Base-by-base conservation (phyloP, 2,329 filamentous ascomycete species). In the Paecilomyces dactylethromorphus region DNA sequence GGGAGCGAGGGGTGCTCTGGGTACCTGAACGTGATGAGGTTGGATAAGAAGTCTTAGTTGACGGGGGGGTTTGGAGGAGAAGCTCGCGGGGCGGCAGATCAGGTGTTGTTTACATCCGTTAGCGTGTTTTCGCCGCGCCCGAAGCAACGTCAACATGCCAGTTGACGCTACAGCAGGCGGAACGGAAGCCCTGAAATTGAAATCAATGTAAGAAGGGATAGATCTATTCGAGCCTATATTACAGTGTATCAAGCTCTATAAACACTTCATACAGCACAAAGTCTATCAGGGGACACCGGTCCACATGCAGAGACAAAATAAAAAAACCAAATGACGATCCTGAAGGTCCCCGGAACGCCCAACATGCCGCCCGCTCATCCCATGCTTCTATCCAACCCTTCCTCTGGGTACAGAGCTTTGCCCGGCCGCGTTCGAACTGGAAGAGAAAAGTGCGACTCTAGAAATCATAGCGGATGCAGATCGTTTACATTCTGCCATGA, bases 401-500 rank as follows among this genome's bases (percentile, higher is more conserved):
- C 12, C 50, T 52, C 50, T 24, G 50, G 22, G 50, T 52, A 24
- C 22, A 52, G 39, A 45, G 39, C 39, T 18, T 45, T 18, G 39
- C 21, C 39, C n/a, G 39, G 39, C 39, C 6, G 39, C 39, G 10
- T 45, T 45, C 39, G 39, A 45, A 8, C 39, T 10, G 39, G 39
- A 45, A 45, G 39, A 21, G 11, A 29, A 45, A 21, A 15, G 35
- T 7, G 18, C 35, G 35, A 45, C 7, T 45, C 15, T 45, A 45
- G 35, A 45, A 45, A 45, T 62, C 57, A 63, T 15, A 69, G 60
- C 21, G 65, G 62, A 18, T 53, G 56, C 29, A 64, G 50, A 56
- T 69, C 71, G 26, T 66, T 64, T 10, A 60, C 32, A n/a, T 56
- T 59, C 51, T 71, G 76, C 66, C 80, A 76, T n/a, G 75, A 65